phyloP scores from a whole-genome alignment of 352 stramenopile genomes.

The Phytophthora nicotianae region DNA sequence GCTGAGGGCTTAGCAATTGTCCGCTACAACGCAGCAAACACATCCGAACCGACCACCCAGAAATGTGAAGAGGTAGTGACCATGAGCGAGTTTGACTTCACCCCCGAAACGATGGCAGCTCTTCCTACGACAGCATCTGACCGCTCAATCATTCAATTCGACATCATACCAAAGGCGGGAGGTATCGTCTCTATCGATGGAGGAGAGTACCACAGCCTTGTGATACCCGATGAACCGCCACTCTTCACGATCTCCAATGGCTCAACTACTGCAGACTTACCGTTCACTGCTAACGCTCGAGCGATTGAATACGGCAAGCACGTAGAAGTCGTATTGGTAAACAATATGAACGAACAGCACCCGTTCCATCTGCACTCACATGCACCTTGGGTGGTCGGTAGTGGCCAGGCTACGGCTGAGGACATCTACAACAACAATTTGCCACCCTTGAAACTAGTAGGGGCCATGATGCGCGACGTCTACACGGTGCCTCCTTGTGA shows the following conservation, averaged over 20 bases:
- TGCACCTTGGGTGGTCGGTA: slow-evolving; percentile 30
- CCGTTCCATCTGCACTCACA: slow-evolving; percentile 46
- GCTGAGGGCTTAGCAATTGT: neutral
- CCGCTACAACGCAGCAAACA: slow-evolving; percentile 16
- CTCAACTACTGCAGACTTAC: slow-evolving; percentile 25
- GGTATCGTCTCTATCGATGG: slow-evolving; percentile 26
- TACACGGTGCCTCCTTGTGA: slow-evolving; percentile 37
- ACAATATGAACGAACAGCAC: slow-evolving; percentile 40
- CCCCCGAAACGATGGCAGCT: neutral
- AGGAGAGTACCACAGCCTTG: slow-evolving; percentile 17
- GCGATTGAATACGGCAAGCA: slow-evolving; percentile 33
- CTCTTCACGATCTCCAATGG: slow-evolving; percentile 29
- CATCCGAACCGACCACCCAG: slow-evolving; percentile 20
- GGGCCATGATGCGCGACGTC: slow-evolving; percentile 36
- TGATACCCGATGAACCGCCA: slow-evolving; percentile 9
- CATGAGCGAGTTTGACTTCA: slow-evolving; percentile 34
- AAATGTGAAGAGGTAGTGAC: slow-evolving; percentile 17
- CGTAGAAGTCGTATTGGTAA: slow-evolving; percentile 37
- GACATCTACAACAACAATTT: slow-evolving; percentile 17
- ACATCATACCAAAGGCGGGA: slow-evolving; percentile 3
- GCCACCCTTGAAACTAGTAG: slow-evolving; percentile 26
- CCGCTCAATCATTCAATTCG: slow-evolving; percentile 34
- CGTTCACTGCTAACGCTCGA: slow-evolving; percentile 13
- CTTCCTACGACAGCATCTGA: slow-evolving; percentile 23
- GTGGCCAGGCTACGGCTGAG: slow-evolving; percentile 15